Evolutionary conservation across 768 basidiomycete genomes (phyloP).

Genomic region (Erythrobasidium yunnanense): DNA sequence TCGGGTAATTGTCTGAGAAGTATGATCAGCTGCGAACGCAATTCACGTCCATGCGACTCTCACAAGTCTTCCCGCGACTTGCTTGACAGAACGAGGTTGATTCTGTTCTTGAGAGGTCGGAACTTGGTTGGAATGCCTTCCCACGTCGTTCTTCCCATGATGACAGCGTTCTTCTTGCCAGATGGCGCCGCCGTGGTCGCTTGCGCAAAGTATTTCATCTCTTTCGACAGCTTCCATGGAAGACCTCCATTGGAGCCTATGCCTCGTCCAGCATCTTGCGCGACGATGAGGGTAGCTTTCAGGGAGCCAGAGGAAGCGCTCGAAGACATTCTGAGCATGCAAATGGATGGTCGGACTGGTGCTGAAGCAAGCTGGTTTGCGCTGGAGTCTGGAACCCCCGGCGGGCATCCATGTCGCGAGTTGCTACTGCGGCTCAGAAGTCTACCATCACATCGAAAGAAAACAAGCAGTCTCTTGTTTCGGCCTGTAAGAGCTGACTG

Average conservation of each 20-base stretch:
- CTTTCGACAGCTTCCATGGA: constrained; percentile 79
- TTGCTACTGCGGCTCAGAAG: too few relatives aligned
- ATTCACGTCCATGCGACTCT: too few relatives aligned
- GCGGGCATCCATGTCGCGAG: too few relatives aligned
- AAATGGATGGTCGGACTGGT: too few relatives aligned
- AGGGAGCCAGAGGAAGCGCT: background rate
- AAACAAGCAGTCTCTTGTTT: too few relatives aligned
- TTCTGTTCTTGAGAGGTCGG: constrained; percentile 62
- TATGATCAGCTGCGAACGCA: background rate
- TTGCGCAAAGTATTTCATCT: constrained; percentile 85
- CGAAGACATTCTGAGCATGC: constrained; percentile 22
- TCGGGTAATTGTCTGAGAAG: background rate
- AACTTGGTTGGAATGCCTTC: constrained; percentile 82
- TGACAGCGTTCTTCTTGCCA: constrained; percentile 55
- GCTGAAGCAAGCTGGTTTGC: too few relatives aligned
- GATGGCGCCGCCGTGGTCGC: constrained; percentile 55
- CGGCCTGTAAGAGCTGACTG: too few relatives aligned
- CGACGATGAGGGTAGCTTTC: constrained; percentile 68
- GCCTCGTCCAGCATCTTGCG: constrained; percentile 73
- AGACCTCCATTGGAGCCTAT: constrained; percentile 67
- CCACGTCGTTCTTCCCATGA: constrained; percentile 98
- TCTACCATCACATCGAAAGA: too few relatives aligned
- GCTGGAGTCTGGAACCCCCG: too few relatives aligned
- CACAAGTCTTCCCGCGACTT: constrained; percentile 33
- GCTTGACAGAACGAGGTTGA: constrained; percentile 67